These are phyloP conservation scores for Nannochloris sp. DNA, from an alignment of 139 green algal species.

Conservation along the genomic window DNA sequence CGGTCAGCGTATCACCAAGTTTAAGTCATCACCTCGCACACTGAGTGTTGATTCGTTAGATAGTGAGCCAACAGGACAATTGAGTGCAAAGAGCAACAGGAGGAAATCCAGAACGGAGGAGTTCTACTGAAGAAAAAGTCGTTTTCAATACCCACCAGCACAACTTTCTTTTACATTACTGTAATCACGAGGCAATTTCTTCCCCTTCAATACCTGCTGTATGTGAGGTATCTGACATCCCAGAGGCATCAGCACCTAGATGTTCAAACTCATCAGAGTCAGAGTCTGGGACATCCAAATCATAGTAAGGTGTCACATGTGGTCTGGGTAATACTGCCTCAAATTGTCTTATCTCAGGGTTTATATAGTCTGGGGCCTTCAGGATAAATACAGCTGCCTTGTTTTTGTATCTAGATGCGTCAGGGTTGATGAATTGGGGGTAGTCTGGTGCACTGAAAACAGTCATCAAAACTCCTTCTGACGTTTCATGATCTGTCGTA, in stretches of 20 bases:
- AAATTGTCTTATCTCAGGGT: constrained; percentile 47
- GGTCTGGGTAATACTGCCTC: constrained; percentile 48
- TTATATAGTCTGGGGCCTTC: constrained; percentile 33
- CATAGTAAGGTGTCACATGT: constrained; percentile 27
- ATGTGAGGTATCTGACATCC: constrained; percentile 14
- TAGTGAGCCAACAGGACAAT: constrained; percentile 8
- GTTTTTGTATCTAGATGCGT: constrained; percentile 44
- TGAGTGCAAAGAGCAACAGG: too few species aligned
- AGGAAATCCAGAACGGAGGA: too few species aligned
- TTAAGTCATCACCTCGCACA: too few species aligned
- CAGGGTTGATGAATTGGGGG: constrained; percentile 54
- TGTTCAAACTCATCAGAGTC: constrained; percentile 42
- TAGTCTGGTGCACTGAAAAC: constrained; percentile 92
- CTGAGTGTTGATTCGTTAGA: constrained; percentile 9
- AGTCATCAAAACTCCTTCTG: constrained; percentile 66
- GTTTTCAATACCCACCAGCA: too few species aligned
- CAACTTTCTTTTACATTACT: too few species aligned
- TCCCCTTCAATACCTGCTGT: too few species aligned
- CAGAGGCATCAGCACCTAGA: constrained; percentile 8
- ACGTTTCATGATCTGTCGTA: constrained; percentile 70
- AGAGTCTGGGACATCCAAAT: constrained; percentile 29
- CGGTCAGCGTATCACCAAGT: too few species aligned
- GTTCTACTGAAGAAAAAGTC: too few species aligned
- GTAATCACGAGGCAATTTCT: too few species aligned
- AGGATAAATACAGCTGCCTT: constrained; percentile 62